Evolutionary conservation across 192 early-diverging fungal species (phyloP).

Genomic region (Backusella macrospora): DNA sequence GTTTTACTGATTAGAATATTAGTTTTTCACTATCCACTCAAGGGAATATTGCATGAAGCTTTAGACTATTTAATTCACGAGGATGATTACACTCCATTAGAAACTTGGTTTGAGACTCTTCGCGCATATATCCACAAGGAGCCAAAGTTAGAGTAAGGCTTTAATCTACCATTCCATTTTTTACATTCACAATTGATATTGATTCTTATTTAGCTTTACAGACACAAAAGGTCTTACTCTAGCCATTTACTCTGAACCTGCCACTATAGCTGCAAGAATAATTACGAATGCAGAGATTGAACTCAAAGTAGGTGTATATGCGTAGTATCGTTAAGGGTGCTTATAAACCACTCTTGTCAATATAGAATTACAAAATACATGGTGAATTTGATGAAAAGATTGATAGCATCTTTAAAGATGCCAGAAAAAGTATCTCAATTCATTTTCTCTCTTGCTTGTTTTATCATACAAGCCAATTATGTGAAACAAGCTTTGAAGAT

Average conservation of each 20-base stretch:
- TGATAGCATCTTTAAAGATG: not conserved
- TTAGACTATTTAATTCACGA: slow-evolving; percentile 22
- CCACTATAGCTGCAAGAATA: slow-evolving; percentile 5
- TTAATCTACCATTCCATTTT: not conserved
- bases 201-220: not conserved
- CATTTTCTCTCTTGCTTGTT: slow-evolving; percentile 1
- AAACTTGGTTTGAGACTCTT: slow-evolving; percentile 16
- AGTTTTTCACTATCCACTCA: slow-evolving; percentile 21
- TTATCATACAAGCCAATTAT: not conserved
- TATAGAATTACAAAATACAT: slow-evolving; percentile 1
- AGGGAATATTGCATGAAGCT: not conserved
- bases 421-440: not conserved
- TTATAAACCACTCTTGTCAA: not conserved
- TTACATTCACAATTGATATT: not conserved
- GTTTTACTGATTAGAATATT: not conserved
- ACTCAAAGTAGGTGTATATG: not conserved
- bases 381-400: not conserved
- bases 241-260: slow-evolving; percentile 3
- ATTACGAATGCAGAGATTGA: slow-evolving; percentile 6
- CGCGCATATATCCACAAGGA: not conserved
- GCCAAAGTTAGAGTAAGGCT: slow-evolving; percentile 4
- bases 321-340: not conserved
- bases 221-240: not conserved
- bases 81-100: not conserved
- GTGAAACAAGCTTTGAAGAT: not conserved